phyloP scores from a whole-genome alignment of 805 yeast species.

The Candida xiaguanensis region DNA sequence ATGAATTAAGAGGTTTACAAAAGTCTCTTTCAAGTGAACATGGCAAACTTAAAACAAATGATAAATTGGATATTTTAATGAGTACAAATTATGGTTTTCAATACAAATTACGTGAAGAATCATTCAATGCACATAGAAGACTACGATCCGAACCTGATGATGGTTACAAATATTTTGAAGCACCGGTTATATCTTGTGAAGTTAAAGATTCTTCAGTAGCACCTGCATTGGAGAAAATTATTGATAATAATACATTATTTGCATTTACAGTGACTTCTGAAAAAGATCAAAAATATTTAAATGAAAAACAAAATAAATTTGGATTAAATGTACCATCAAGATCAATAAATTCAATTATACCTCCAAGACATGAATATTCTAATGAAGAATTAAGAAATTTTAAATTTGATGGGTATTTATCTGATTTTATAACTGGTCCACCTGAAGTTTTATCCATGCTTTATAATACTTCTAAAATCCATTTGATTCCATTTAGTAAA shows the following conservation, averaged over 20 bases:
- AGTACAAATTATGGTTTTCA: constrained; percentile 18
- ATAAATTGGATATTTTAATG: constrained; percentile 48
- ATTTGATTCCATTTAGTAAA: constrained; percentile 60
- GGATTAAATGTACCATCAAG: constrained; percentile 53
- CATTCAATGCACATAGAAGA: constrained; percentile 33
- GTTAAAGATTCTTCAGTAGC: constrained; percentile 50
- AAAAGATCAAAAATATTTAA: constrained; percentile 48
- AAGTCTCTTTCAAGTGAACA: constrained; percentile 14
- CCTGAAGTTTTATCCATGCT: constrained; percentile 67
- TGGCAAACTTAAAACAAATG: constrained; percentile 39
- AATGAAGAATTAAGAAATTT: constrained; percentile 32
- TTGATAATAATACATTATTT: constrained; percentile 49
- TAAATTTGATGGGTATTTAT: constrained; percentile 80
- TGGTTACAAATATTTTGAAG: constrained; percentile 54
- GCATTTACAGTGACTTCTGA: constrained; percentile 62
- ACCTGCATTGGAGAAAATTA: constrained; percentile 52
- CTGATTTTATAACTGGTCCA: constrained; percentile 75
- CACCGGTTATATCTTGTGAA: constrained; percentile 66
- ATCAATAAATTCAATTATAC: constrained; percentile 27
- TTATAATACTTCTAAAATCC: constrained; percentile 46
- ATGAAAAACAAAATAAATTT: constrained; percentile 22
- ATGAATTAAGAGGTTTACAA: constrained; percentile 10
- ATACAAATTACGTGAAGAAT: constrained; percentile 36
- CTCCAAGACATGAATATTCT: constrained; percentile 18
- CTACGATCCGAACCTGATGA: constrained; percentile 41